phyloP scores from a whole-genome alignment of 129 eudicot species.

The Helianthus tuberosus region DNA sequence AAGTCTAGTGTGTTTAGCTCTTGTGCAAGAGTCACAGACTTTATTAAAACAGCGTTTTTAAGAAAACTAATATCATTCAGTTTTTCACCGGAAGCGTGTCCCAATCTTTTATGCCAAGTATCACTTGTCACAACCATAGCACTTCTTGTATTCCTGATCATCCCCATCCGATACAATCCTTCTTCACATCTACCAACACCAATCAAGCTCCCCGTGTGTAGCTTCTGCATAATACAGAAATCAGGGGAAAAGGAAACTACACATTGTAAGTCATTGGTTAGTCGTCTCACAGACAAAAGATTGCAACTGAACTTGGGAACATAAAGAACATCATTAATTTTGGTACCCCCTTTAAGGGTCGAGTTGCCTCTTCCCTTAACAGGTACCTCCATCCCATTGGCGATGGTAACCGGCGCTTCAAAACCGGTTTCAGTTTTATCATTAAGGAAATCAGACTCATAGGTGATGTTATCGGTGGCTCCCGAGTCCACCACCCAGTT shows the following conservation, averaged over 20 bases:
- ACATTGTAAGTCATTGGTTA: no score
- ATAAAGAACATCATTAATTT: no score
- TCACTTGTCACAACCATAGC: neutral
- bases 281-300: no score
- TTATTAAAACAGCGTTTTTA: neutral
- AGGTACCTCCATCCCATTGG: neutral
- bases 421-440: no score
- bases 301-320: no score
- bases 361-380: slow-evolving; percentile 1
- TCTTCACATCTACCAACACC: neutral
- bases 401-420: neutral
- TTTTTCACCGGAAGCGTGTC: neutral
- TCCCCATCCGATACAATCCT: neutral
- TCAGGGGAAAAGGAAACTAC: no score
- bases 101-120: neutral
- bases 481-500: neutral
- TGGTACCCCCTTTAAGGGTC: no score
- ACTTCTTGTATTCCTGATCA: neutral
- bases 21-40: neutral
- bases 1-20: neutral
- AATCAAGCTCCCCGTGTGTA: no score
- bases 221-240: no score
- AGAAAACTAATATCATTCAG: neutral
- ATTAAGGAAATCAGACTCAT: neutral
- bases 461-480: neutral